These are phyloP conservation scores for Hyaloscypha finlandica DNA, from an alignment of 495 filamentous ascomycete species.

Conservation along the genomic window DNA sequence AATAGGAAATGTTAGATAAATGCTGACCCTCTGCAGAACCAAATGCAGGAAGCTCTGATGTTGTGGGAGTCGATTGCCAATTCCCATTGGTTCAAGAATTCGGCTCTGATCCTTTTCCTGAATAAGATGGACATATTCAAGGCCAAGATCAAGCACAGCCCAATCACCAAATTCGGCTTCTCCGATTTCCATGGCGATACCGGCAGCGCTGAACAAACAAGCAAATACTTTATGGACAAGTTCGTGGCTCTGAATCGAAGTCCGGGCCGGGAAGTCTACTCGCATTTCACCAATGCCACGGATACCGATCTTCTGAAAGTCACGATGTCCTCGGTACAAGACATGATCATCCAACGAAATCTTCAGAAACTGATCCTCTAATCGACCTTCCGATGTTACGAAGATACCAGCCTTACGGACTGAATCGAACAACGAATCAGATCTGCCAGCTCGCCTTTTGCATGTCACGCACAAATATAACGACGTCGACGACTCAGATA, in stretches of 20 bases:
- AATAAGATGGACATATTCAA: constrained; percentile 99
- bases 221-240: constrained; percentile 86
- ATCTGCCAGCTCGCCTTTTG: not conserved
- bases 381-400: constrained; percentile 33
- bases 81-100: constrained; percentile 95
- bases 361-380: constrained; percentile 92
- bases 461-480: not conserved
- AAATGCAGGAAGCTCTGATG: constrained; percentile 99
- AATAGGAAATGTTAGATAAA: not conserved
- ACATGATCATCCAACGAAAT: constrained; percentile 99
- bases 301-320: constrained; percentile 95
- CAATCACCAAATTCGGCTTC: constrained; percentile 85
- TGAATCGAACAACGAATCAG: not conserved
- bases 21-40: constrained; percentile 63
- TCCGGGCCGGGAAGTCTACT: constrained; percentile 85
- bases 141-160: constrained; percentile 77
- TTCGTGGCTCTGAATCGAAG: constrained; percentile 86
- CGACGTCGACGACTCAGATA: not conserved
- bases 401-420: not conserved
- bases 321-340: constrained; percentile 95
- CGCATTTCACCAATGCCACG: constrained; percentile 92
- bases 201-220: constrained; percentile 59
- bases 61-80: constrained; percentile 97
- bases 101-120: constrained; percentile 94
- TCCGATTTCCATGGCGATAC: constrained; percentile 78